phyloP scores from a whole-genome alignment of 2,329 filamentous ascomycete genomes.

The Fusarium devonianum region DNA sequence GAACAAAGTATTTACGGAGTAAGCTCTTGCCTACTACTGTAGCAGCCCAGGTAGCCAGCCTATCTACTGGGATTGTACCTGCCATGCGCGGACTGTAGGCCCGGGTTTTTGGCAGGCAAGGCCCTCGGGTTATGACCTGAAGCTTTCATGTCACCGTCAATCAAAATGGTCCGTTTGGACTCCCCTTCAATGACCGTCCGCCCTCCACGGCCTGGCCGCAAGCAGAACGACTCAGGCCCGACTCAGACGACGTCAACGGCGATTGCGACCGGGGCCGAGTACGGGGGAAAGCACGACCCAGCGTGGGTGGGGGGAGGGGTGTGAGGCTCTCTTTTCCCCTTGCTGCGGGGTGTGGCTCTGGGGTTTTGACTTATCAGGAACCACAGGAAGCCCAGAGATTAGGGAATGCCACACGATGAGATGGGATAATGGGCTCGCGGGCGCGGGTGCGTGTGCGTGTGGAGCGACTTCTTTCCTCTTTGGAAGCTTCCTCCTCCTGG shows the following conservation, averaged over 20 bases:
- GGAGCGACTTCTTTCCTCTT: slow-evolving; percentile 25
- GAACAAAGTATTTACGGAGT: too few relatives aligned
- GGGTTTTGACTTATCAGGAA: slow-evolving; percentile 38
- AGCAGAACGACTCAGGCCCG: slow-evolving; percentile 7
- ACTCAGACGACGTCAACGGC: slow-evolving; percentile 1
- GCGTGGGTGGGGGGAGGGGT: slow-evolving; percentile 2
- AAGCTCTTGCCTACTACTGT: too few relatives aligned
- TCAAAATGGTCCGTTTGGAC: slow-evolving; percentile 26
- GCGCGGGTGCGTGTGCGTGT: slow-evolving; percentile 29
- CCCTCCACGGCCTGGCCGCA: slow-evolving; percentile 5
- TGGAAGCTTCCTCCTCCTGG: slow-evolving; percentile 12
- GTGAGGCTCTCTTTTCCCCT: slow-evolving; percentile 5
- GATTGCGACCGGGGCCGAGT: background rate
- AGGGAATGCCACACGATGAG: slow-evolving; percentile 34
- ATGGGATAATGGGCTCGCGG: slow-evolving; percentile 31
- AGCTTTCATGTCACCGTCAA: slow-evolving; percentile 38
- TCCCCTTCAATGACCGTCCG: background rate
- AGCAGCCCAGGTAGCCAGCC: too few relatives aligned
- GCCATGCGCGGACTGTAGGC: slow-evolving; percentile 19
- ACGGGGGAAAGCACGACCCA: slow-evolving; percentile 3
- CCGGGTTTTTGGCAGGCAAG: too few relatives aligned
- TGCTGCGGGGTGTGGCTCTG: slow-evolving; percentile 27
- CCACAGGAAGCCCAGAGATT: slow-evolving; percentile 27
- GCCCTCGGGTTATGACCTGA: too few relatives aligned
- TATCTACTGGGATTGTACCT: too few relatives aligned